Evolutionary conservation across 306 rosid species (phyloP).

Genomic region (Rubus idaeus): DNA sequence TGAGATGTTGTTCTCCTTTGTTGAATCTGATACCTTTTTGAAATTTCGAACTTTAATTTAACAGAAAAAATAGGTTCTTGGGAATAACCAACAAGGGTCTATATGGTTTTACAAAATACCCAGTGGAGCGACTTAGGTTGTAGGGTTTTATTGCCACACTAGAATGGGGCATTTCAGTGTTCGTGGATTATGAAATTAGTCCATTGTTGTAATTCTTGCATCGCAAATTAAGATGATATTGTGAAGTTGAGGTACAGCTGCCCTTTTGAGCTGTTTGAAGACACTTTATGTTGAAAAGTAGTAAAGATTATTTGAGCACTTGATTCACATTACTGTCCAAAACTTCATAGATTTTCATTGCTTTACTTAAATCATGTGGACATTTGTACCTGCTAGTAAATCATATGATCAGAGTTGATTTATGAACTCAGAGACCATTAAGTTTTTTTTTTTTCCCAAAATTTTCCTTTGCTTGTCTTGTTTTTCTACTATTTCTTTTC

Average conservation of each 20-base stretch:
- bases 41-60: not conserved
- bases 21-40: not conserved
- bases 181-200: not conserved
- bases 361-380: not conserved
- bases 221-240: not conserved
- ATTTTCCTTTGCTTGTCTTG: not conserved
- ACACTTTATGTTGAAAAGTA: not conserved
- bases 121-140: not conserved
- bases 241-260: not conserved
- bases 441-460: not conserved
- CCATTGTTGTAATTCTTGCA: not conserved
- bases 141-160: not conserved
- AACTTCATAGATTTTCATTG: not conserved
- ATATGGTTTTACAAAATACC: not conserved
- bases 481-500: not conserved
- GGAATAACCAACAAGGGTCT: not conserved
- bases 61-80: not conserved
- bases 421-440: not conserved
- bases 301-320: not conserved
- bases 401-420: not conserved
- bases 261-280: not conserved
- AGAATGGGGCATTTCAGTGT: not conserved
- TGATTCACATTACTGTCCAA: not conserved
- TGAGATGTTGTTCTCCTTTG: not conserved
- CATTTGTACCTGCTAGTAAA: not conserved